Base-by-base conservation (phyloP, 2,329 filamentous ascomycete genomes). In the Akanthomyces muscarius region DNA sequence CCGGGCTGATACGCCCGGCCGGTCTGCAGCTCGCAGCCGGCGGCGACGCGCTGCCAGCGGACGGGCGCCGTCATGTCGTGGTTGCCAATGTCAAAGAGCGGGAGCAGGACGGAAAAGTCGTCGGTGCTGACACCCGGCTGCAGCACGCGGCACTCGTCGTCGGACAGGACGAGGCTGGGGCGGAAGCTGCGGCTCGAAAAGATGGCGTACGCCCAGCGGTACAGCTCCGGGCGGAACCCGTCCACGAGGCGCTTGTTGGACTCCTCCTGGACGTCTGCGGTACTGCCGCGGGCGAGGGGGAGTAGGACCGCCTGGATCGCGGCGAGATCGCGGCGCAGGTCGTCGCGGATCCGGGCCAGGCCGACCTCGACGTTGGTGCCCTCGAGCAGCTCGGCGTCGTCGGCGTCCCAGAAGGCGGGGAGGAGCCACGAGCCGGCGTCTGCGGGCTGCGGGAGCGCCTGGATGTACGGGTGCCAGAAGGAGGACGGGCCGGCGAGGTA, bases 51-150 rank as follows among this genome's bases (percentile, higher is more conserved):
- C 28, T 82, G 77, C 89, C 89, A 92, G 48, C 78, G 74, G 1
- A 87, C 82, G 48, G 80, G 75, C 0, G 86, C 81, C 23, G 82
- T 75, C 54, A 87, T 86, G 58, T 84, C 83, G 70, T 92, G 89
- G 69, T 92, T 92, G 13, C 85, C 85, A 33, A 92, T 80, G 70
- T 92, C 89, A 63, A 91, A 83, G 4, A 91, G 77, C 1, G 89
- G 89, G 41, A 91, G 78, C 5, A 92, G 77, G 8, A 91, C 80
- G 1, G 88, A 88, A 64, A 90, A 88, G 68, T 86, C 84, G 58
- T 89, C 85, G 4, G 78, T 38, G 38, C 71, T 66, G 1, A 73
- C 69, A 10, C 72, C 71, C 1, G 74, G 62, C 0, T 76, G 71
- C 3, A 77, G 70, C 33, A 89, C 91, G 72, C 86, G 81, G 69